Percentiles rank a stretch among this genome's conserved stretches.
These are phyloP conservation scores for Pontederia paniculata DNA, from an alignment of 176 grass and related monocot species.

Conservation along the genomic window DNA sequence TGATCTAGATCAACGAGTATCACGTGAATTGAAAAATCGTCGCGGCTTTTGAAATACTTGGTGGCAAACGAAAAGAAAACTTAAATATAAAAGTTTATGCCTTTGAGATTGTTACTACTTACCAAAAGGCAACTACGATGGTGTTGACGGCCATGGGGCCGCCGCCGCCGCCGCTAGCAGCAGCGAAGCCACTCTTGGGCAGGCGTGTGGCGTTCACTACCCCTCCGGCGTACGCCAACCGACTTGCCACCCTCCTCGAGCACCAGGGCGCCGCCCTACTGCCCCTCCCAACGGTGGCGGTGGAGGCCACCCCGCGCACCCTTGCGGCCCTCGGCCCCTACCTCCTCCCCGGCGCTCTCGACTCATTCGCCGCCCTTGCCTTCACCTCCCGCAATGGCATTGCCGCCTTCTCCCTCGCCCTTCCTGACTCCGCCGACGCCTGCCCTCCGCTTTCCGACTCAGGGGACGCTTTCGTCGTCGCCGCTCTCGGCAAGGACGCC, in stretches of 20 bases:
- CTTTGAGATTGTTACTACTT: too few relatives aligned
- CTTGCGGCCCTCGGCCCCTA: conserved; percentile 36
- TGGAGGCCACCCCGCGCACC: conserved; percentile 33
- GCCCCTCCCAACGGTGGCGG: conserved; percentile 53
- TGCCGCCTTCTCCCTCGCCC: conserved; percentile 51
- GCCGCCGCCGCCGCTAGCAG: not conserved
- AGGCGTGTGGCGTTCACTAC: conserved; percentile 76
- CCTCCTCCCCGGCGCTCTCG: conserved; percentile 35
- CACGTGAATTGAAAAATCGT: too few relatives aligned
- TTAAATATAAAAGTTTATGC: too few relatives aligned
- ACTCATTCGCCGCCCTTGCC: conserved; percentile 45
- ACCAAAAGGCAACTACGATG: too few relatives aligned
- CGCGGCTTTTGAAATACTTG: too few relatives aligned
- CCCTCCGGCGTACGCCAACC: conserved; percentile 38
- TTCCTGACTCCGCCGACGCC: conserved; percentile 8
- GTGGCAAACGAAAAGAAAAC: too few relatives aligned
- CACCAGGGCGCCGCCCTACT: conserved; percentile 42
- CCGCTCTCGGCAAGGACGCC: conserved; percentile 56
- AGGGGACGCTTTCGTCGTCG: conserved; percentile 34
- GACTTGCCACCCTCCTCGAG: conserved; percentile 35
- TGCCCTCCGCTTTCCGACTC: conserved; percentile 20
- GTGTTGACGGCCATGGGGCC: not conserved
- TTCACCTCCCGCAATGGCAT: conserved; percentile 88
- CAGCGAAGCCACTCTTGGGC: conserved; percentile 23
- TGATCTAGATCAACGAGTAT: too few relatives aligned